Evolutionary conservation across 768 basidiomycete species (phyloP).

Genomic region (Lactifluus subvellereus): DNA sequence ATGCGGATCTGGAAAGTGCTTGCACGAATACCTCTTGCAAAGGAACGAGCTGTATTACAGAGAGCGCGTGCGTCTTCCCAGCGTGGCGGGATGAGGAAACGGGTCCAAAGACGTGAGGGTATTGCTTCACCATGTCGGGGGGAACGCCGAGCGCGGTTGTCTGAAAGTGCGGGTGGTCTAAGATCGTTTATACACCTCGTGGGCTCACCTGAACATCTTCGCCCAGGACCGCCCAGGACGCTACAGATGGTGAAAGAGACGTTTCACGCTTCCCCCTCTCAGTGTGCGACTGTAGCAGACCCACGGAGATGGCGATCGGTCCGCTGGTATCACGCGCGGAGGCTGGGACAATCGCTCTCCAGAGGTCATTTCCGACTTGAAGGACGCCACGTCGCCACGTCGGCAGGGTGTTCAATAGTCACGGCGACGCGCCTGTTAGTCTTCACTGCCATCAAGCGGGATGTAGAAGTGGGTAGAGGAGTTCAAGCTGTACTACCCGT

Average conservation of each 20-base stretch:
- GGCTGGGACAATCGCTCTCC: conserved; percentile 7
- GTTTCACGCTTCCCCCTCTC: not conserved
- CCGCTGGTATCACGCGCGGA: not conserved
- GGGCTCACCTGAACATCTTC: conserved; percentile 34
- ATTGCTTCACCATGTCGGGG: conserved; percentile 6
- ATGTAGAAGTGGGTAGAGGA: not conserved
- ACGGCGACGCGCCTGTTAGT: not conserved
- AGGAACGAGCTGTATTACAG: conserved; percentile 18
- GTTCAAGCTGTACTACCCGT: not conserved
- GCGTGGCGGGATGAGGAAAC: not conserved
- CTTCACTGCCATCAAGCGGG: conserved; percentile 5
- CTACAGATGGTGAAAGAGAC: conserved; percentile 24
- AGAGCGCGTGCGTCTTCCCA: conserved; percentile 17
- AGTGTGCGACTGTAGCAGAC: not conserved
- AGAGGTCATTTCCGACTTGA: conserved; percentile 10
- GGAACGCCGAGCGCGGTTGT: conserved; percentile 10
- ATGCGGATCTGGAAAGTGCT: conserved; percentile 27
- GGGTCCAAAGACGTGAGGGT: conserved; percentile 1
- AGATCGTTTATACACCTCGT: not conserved
- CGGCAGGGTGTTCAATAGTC: not conserved
- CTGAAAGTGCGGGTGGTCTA: conserved; percentile 26
- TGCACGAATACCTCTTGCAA: conserved; percentile 27
- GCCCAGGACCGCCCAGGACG: conserved; percentile 35
- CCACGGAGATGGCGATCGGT: conserved; percentile 14
- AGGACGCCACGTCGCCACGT: conserved; percentile 1